Evolutionary conservation across 495 filamentous ascomycete species (phyloP).

Genomic region (Neurospora sp.): DNA sequence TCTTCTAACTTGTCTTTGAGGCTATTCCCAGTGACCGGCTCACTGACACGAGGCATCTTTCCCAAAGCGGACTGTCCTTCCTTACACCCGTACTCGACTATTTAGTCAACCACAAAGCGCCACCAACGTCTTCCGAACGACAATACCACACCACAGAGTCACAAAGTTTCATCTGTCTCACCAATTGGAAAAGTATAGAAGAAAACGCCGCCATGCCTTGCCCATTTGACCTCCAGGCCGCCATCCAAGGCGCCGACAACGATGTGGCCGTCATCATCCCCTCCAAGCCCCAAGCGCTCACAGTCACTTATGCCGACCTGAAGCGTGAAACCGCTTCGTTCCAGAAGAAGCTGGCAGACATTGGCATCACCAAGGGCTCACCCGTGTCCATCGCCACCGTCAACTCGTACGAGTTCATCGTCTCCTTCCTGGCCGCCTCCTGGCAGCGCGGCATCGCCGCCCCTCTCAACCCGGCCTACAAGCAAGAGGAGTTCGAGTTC

Average conservation of each 20-base stretch:
- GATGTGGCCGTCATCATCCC: constrained; percentile 59
- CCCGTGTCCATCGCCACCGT: constrained; percentile 68
- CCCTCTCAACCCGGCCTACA: constrained; percentile 74
- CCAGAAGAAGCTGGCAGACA: constrained; percentile 59
- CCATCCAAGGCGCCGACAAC: constrained; percentile 29
- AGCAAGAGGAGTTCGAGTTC: constrained; percentile 81
- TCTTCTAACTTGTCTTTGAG: not conserved
- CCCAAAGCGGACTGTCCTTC: not conserved
- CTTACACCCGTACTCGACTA: not conserved
- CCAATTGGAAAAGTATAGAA: not conserved
- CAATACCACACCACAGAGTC: too few species aligned
- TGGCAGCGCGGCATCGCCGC: constrained; percentile 73
- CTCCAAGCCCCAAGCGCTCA: constrained; percentile 43
- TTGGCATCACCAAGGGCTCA: constrained; percentile 52
- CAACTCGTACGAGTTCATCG: constrained; percentile 75
- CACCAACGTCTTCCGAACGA: not conserved
- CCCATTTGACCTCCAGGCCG: constrained; percentile 26
- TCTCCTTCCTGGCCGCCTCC: constrained; percentile 66
- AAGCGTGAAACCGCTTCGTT: constrained; percentile 50
- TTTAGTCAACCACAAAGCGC: not conserved
- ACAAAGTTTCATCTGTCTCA: not conserved
- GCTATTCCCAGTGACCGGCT: not conserved
- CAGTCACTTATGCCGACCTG: constrained; percentile 55
- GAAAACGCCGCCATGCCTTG: not conserved
- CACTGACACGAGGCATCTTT: not conserved